A percentile compares a stretch with the other conserved stretches of the same genome.
phyloP scores from a whole-genome alignment of 1,139 yeast species.

The Suhomyces kunorum region DNA sequence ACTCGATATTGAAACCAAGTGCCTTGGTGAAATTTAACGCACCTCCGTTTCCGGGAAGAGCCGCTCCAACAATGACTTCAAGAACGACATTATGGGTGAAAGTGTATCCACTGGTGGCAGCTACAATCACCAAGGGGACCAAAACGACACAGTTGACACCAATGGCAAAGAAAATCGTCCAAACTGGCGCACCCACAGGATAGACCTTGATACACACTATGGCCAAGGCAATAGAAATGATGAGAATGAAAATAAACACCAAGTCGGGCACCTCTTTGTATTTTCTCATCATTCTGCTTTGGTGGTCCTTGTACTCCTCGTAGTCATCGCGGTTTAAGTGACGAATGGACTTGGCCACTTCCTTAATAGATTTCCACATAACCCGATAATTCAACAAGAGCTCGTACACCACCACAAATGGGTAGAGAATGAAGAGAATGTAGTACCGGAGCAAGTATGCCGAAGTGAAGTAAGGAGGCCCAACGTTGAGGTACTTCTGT shows the following conservation, averaged over 20 bases:
- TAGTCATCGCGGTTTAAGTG: slow-evolving; percentile 12
- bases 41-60: slow-evolving; percentile 25
- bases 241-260: slow-evolving; percentile 17
- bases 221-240: slow-evolving; percentile 18
- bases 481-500: slow-evolving; percentile 21
- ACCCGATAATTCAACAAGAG: slow-evolving; percentile 10
- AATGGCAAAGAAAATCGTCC: slow-evolving; percentile 25
- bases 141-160: slow-evolving; percentile 24
- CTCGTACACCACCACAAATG: slow-evolving; percentile 19
- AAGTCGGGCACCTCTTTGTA: slow-evolving; percentile 24
- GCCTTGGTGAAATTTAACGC: slow-evolving; percentile 25
- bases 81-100: slow-evolving; percentile 25
- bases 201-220: slow-evolving; percentile 21
- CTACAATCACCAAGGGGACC: slow-evolving; percentile 22
- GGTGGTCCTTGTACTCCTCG: slow-evolving; percentile 20
- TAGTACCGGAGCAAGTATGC: slow-evolving; percentile 25
- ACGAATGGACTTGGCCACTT: slow-evolving; percentile 8
- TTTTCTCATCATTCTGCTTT: slow-evolving; percentile 16
- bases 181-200: slow-evolving; percentile 25
- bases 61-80: slow-evolving; percentile 24
- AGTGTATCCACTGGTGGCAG: slow-evolving; percentile 21
- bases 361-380: slow-evolving; percentile 13
- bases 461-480: slow-evolving; percentile 47
- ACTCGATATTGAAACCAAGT: slow-evolving; percentile 29
- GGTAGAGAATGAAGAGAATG: slow-evolving; percentile 21